These are phyloP conservation scores for Rhizoctonia solani DNA, from an alignment of 1,284 basidiomycete genomes.

Conservation along the genomic window DNA sequence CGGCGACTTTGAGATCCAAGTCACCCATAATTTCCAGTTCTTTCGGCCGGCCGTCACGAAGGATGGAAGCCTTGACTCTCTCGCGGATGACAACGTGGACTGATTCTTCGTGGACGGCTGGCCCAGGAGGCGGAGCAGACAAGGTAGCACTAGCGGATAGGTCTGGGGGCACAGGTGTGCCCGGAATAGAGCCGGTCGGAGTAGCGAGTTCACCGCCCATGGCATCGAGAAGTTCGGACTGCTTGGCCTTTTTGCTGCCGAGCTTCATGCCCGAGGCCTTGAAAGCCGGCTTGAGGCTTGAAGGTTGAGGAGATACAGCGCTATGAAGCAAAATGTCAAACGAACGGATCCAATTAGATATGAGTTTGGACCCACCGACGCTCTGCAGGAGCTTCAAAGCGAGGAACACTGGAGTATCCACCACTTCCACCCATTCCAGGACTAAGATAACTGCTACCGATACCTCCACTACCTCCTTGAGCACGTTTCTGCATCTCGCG, in stretches of 20 bases:
- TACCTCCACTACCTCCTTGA: conserved; percentile 50
- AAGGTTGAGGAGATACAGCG: conserved; percentile 29
- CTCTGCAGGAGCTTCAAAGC: conserved; percentile 59
- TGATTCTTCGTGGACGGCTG: conserved; percentile 24
- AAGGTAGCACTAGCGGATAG: conserved; percentile 48
- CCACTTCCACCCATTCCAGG: conserved; percentile 52
- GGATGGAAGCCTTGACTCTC: conserved; percentile 75
- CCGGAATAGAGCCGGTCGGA: conserved; percentile 54
- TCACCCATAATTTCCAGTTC: conserved; percentile 92
- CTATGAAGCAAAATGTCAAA: neutral
- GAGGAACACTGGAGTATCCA: conserved; percentile 67
- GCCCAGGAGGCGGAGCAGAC: conserved; percentile 67
- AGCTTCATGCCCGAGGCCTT: conserved; percentile 97
- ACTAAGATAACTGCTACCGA: conserved; percentile 61
- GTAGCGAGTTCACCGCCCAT: conserved; percentile 78
- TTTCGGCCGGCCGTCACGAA: conserved; percentile 89
- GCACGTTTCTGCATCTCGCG: conserved; percentile 85
- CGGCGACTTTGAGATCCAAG: conserved; percentile 85
- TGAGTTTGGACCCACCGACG: conserved; percentile 21
- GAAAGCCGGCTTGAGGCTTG: conserved; percentile 65
- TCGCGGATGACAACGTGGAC: conserved; percentile 89
- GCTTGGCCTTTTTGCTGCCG: conserved; percentile 92
- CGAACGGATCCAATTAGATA: neutral
- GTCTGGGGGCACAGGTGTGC: conserved; percentile 51
- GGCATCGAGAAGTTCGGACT: conserved; percentile 84